A percentile compares a stretch with the other conserved stretches of the same genome.
Conservation (phyloP, 1,284 basidiomycete genomes). For the Hymenochaete sp. region DNA sequence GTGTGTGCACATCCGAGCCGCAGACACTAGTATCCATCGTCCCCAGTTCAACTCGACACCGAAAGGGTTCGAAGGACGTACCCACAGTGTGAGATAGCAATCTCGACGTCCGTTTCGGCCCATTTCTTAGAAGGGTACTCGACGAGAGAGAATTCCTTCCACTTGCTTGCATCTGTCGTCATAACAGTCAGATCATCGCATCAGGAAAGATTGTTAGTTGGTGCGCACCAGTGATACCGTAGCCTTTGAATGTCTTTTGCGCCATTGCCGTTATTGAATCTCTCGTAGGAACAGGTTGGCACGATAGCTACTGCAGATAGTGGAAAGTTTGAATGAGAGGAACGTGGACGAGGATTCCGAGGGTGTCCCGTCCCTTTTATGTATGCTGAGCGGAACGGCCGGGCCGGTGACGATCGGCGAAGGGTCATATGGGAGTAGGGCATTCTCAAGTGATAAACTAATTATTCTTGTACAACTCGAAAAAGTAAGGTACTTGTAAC, state of each 20-base stretch:
- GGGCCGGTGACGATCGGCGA: neutral
- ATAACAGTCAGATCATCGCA: neutral
- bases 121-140: conserved; percentile 25
- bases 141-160: conserved; percentile 15
- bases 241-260: conserved; percentile 16
- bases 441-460: no score
- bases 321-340: neutral
- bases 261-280: conserved; percentile 12
- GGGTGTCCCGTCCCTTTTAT: neutral
- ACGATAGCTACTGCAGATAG: no score
- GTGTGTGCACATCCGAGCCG: conserved; percentile 48
- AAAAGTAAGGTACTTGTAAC: no score
- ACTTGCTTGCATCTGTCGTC: conserved; percentile 10
- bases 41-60: neutral
- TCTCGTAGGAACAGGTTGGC: no score
- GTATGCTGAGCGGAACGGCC: neutral
- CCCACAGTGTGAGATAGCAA: conserved; percentile 32
- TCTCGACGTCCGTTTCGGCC: conserved; percentile 29
- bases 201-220: neutral
- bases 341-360: neutral
- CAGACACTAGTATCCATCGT: conserved; percentile 27
- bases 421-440: no score
- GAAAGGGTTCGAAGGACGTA: neutral
- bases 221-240: conserved; percentile 15
- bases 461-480: no score